Percentiles rank a stretch among this genome's conserved stretches.
Evolutionary conservation across 495 filamentous ascomycete genomes (phyloP).

Genomic region (Aspergillus carlsbadensis): DNA sequence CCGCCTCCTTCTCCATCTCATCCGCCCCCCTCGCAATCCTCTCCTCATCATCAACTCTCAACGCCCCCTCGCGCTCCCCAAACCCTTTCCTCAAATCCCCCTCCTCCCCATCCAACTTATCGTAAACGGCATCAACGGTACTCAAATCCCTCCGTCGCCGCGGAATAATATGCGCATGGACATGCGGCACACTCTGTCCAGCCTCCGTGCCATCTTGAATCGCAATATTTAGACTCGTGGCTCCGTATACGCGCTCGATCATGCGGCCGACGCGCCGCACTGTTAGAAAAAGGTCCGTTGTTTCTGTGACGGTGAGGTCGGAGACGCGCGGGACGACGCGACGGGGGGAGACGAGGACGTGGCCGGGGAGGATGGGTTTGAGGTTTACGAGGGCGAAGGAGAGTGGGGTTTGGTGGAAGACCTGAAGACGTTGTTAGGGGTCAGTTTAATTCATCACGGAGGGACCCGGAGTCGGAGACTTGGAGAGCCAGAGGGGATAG

Average conservation of each 20-base stretch:
- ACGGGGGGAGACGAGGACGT: slow-evolving; percentile 72
- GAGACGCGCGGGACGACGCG: slow-evolving; percentile 67
- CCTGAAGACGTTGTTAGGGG: slow-evolving; percentile 35
- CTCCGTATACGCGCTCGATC: slow-evolving; percentile 70
- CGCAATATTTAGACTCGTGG: slow-evolving; percentile 77
- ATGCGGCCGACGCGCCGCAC: slow-evolving; percentile 79
- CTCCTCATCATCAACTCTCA: slow-evolving; percentile 63
- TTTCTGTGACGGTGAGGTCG: slow-evolving; percentile 70
- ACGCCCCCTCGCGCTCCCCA: slow-evolving; percentile 29
- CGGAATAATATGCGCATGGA: slow-evolving; percentile 94
- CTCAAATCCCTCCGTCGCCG: slow-evolving; percentile 58
- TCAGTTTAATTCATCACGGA: background rate
- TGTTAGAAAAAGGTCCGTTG: slow-evolving; percentile 79
- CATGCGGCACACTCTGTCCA: slow-evolving; percentile 86
- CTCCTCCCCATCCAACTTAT: slow-evolving; percentile 77
- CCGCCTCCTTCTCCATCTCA: slow-evolving; percentile 82
- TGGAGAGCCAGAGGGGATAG: background rate
- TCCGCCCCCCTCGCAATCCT: slow-evolving; percentile 65
- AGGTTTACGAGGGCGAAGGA: slow-evolving; percentile 89
- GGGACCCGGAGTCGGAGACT: background rate
- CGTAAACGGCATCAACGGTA: slow-evolving; percentile 69
- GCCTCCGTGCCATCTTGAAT: slow-evolving; percentile 88
- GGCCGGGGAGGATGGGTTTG: slow-evolving; percentile 90
- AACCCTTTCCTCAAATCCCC: slow-evolving; percentile 69
- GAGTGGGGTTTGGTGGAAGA: slow-evolving; percentile 79